phyloP scores from a whole-genome alignment of 1,284 basidiomycete genomes.

The Apiotrichum veenhuisii region DNA sequence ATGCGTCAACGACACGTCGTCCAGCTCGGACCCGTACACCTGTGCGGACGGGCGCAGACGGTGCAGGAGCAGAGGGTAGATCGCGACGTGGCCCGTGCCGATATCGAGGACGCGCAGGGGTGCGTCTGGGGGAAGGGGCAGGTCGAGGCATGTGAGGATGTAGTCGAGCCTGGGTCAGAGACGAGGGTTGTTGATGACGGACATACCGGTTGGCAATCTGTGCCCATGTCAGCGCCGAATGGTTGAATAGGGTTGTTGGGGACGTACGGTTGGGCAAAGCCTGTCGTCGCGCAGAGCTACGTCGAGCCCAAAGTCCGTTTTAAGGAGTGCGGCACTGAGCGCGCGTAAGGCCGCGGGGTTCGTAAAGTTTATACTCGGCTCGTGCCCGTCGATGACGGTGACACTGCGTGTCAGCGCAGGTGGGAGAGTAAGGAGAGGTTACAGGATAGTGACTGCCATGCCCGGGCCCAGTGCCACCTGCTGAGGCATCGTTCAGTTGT shows the following conservation, averaged over 20 bases:
- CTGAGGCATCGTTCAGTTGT: no score
- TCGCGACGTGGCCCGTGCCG: conserved; percentile 84
- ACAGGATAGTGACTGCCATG: no score
- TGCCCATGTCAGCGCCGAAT: not conserved
- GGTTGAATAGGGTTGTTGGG: no score
- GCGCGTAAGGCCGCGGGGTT: conserved; percentile 64
- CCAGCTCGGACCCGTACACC: conserved; percentile 68
- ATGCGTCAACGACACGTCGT: conserved; percentile 57
- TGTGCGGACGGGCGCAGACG: conserved; percentile 57
- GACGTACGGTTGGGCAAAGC: conserved; percentile 75
- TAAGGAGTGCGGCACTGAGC: conserved; percentile 70
- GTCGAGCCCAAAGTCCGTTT: conserved; percentile 66
- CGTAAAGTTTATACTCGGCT: conserved; percentile 63
- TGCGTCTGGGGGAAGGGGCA: conserved; percentile 2
- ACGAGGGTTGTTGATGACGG: no score
- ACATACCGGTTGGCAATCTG: conserved; percentile 45
- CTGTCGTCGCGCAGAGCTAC: conserved; percentile 65
- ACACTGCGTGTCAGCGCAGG: conserved; percentile 21
- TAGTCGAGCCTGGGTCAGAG: conserved; percentile 66
- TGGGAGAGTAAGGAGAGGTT: no score
- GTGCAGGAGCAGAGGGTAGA: conserved; percentile 79
- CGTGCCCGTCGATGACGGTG: conserved; percentile 9
- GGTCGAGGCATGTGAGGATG: conserved; percentile 66
- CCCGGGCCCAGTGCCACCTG: no score
- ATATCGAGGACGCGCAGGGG: conserved; percentile 52